Evolutionary conservation across 108 stramenopile species (phyloP).

Genomic region (Skeletonema menzelii): DNA sequence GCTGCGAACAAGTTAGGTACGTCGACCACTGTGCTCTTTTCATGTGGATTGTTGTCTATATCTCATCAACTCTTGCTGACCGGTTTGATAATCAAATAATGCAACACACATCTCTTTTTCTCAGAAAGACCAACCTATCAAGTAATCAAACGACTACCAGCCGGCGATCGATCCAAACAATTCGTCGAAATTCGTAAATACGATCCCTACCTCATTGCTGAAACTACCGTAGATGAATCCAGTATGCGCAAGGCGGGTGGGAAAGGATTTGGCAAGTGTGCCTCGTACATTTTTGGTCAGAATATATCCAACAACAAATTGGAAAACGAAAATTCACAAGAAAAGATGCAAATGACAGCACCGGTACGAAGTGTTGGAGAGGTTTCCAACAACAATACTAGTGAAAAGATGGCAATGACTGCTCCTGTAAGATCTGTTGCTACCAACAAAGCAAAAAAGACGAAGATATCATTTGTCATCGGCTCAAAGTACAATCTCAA

Average conservation of each 20-base stretch:
- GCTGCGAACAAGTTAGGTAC: no score
- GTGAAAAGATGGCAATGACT: conserved; percentile 71
- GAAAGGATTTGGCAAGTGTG: conserved; percentile 53
- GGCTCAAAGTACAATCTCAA: conserved; percentile 59
- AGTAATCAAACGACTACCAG: conserved; percentile 42
- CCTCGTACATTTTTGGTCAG: conserved; percentile 70
- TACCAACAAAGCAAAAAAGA: conserved; percentile 9
- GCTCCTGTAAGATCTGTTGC: conserved; percentile 54
- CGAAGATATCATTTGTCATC: conserved; percentile 69
- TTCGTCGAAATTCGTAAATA: conserved; percentile 62
- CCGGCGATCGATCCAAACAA: neutral
- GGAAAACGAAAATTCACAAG: neutral
- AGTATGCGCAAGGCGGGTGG: conserved; percentile 49
- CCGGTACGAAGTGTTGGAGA: conserved; percentile 45
- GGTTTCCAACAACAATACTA: neutral
- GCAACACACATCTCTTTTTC: neutral
- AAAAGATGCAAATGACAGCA: conserved; percentile 66
- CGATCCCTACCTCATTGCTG: conserved; percentile 65
- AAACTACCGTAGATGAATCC: conserved; percentile 50
- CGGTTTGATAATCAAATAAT: no score
- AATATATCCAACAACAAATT: conserved; percentile 27
- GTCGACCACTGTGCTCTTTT: no score
- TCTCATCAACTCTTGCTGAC: no score
- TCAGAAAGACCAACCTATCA: conserved; percentile 57
- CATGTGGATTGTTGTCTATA: no score